Evolutionary conservation across 2,329 filamentous ascomycete species (phyloP), one percentile per base, ranked within the genome.

Genomic region (Cladorrhinum sp.): DNA sequence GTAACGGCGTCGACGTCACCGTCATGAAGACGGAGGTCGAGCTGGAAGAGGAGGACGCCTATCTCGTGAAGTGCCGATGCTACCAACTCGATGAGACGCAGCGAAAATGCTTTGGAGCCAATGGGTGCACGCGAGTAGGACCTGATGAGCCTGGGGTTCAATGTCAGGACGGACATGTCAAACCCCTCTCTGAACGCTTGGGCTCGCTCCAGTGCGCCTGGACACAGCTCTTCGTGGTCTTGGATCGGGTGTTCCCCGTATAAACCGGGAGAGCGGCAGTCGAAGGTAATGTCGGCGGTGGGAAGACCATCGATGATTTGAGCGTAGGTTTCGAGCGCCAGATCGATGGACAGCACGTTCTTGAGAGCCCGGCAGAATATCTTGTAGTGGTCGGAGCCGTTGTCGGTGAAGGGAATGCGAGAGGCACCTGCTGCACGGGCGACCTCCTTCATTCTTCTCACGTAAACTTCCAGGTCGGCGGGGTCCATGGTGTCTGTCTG

Each of bases 221-320:
- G 50, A 51, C 60, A 62, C 16, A 62, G 13, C 4, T 57, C 41
- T n/a, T 54, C 22, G 29, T 62, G 60, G 48, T 62, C 27, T 18
- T 57, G 52, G 22, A 62, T 56, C 1, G 60, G 57, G 22, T 62
- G 60, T 2, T 13, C 57, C 1, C 9, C 57, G 32, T 2, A 2
- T 13, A 51, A 24, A 7, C 25, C 25, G 7, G 57, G 22, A 29
- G 24, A 29, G 32, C 52, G 56, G 7, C 16, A 12, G 13, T 62
- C 56, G n/a, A n/a, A 62, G 18, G 56, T 56, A 7, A 60, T 51
- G 12, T 59, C 57, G 3, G 38, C 50, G 1, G 27, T 60, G 20
- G 61, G 57, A 2, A 62, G 41, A 13, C 61, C 57, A 29, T 62
- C 57, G n/a, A 60, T 52, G 20, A 60, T 59, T 10, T 62, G 57